Percentiles rank a stretch among this genome's conserved stretches.
Conservation (phyloP, 2,329 filamentous ascomycete species). For the Aspergillus glaucus region DNA sequence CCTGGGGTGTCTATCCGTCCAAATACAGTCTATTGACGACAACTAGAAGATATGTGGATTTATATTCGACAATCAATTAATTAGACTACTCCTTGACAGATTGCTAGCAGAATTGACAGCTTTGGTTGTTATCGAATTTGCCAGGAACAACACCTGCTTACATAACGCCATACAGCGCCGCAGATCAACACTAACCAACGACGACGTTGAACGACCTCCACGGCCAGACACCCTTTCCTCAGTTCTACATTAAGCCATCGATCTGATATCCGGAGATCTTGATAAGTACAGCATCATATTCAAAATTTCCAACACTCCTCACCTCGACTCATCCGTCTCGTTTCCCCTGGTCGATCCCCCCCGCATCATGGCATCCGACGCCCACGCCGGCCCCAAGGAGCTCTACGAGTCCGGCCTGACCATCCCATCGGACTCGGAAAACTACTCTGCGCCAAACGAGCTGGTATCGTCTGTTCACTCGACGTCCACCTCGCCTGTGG, state of each 20-base stretch:
- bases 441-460: constrained; percentile 39
- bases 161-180: constrained; percentile 7
- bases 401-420: constrained; percentile 40
- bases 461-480: constrained; percentile 28
- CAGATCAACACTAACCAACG: neutral
- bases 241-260: neutral
- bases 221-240: neutral
- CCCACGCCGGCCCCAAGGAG: constrained; percentile 24
- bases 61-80: neutral
- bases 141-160: constrained; percentile 7
- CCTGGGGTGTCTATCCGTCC: neutral
- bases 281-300: too few relatives aligned
- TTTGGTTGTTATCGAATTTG: neutral
- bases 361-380: constrained; percentile 28
- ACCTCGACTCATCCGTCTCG: neutral
- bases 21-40: neutral
- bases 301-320: neutral
- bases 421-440: constrained; percentile 44
- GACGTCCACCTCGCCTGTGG: constrained; percentile 32
- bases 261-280: neutral
- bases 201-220: neutral
- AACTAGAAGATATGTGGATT: neutral
- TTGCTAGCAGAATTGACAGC: neutral
- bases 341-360: neutral
- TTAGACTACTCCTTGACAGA: neutral